Evolutionary conservation across 2,329 filamentous ascomycete genomes (phyloP).

Genomic region (Laburnicola sp.): DNA sequence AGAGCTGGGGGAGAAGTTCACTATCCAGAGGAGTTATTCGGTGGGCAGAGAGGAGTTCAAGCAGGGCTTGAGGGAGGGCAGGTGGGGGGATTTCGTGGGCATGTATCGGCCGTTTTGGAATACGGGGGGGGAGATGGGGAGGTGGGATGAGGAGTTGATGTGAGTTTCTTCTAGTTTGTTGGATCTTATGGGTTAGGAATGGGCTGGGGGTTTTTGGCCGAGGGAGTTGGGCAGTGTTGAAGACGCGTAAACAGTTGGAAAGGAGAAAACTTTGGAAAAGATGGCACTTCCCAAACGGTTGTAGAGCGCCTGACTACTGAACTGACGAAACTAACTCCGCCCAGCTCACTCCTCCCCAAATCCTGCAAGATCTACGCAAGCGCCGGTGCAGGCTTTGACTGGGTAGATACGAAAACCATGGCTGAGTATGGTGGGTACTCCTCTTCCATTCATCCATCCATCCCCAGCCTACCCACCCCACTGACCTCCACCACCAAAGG

Average conservation of each 20-base stretch:
- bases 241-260: no score
- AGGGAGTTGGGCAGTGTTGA: no score
- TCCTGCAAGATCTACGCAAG: constrained; percentile 61
- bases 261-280: no score
- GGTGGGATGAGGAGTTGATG: constrained; percentile 64
- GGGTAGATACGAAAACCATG: constrained; percentile 63
- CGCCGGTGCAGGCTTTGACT: constrained; percentile 66
- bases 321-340: constrained; percentile 32
- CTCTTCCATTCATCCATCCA: not conserved
- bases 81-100: constrained; percentile 49
- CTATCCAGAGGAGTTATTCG: constrained; percentile 46
- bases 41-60: constrained; percentile 48
- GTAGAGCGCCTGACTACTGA: not conserved
- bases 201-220: no score
- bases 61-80: constrained; percentile 40
- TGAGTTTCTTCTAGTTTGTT: constrained; percentile 8
- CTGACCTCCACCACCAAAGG: constrained; percentile 42
- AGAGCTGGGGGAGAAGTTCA: constrained; percentile 42
- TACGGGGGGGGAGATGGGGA: constrained; percentile 66
- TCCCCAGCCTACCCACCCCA: not conserved
- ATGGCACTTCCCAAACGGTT: not conserved
- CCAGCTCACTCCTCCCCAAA: constrained; percentile 48
- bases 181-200: no score
- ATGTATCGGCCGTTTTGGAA: constrained; percentile 65
- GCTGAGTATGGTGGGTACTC: constrained; percentile 60